Percentiles rank a stretch among this genome's conserved stretches.
These are phyloP conservation scores for Lachnellula suecica DNA, from an alignment of 2,329 filamentous ascomycete species.

Conservation along the genomic window DNA sequence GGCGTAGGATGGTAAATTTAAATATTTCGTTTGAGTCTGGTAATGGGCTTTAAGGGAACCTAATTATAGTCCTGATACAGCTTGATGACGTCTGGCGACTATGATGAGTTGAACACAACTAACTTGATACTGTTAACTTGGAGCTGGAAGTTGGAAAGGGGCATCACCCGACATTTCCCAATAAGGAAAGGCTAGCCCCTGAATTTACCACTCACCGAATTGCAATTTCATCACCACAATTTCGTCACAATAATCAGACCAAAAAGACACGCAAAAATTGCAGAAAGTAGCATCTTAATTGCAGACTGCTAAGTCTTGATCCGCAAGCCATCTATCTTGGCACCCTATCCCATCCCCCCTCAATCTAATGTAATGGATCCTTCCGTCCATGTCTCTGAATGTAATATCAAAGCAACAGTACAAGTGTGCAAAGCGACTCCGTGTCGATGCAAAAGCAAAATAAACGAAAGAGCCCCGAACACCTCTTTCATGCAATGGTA, in stretches of 20 bases:
- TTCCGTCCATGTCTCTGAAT: slow-evolving; percentile 3
- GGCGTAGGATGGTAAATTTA: too few relatives aligned
- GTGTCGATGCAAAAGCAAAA: not conserved
- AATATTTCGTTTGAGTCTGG: too few relatives aligned
- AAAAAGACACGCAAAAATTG: not conserved
- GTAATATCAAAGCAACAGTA: slow-evolving; percentile 1
- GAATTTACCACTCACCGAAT: not conserved
- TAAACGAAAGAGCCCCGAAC: slow-evolving; percentile 15
- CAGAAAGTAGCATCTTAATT: not conserved
- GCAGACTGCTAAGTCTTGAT: not conserved
- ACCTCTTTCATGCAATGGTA: slow-evolving; percentile 25
- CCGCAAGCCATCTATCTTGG: too few relatives aligned
- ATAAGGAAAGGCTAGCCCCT: not conserved
- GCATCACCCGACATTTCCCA: not conserved
- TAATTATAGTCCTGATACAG: too few relatives aligned
- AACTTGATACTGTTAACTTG: too few relatives aligned
- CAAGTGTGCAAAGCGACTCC: too few relatives aligned
- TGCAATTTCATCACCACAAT: not conserved
- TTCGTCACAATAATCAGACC: not conserved
- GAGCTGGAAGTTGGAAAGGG: too few relatives aligned
- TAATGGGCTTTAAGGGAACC: too few relatives aligned
- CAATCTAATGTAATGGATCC: too few relatives aligned
- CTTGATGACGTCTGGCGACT: too few relatives aligned
- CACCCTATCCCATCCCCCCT: too few relatives aligned
- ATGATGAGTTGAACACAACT: too few relatives aligned